Evolutionary conservation across 1,284 basidiomycete species (phyloP), one percentile per base, ranked within the genome.

Genomic region (Hemileia vastatrix): DNA sequence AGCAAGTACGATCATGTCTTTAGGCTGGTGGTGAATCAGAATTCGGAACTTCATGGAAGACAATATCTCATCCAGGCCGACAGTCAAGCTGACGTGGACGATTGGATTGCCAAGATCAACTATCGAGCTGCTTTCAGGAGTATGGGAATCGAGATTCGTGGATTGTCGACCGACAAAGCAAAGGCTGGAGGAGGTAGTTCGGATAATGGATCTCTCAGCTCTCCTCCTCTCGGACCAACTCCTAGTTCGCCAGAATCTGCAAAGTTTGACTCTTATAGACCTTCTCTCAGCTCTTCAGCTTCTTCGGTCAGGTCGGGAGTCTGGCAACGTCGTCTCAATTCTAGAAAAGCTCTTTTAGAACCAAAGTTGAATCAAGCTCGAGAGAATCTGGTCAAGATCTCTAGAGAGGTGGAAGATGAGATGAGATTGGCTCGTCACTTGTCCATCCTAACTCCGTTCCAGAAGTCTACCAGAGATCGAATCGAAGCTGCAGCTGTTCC

Each of bases 71-170:
- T 96, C 48, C 88, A 91, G 73, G 82, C 88, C 3, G 73, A 80
- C 8, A 81, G 83, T 69, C 85, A 87, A 68, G 77, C 79, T 53
- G 87, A 92, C 67, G 83, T 91, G 80, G 88, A 94, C 73, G 83
- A 87, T 67, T 98, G 94, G 94, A 85, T 97, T 67, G 82, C 86
- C 36, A 81, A 83, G 49, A 90, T 97, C 75, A 98, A 98, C 77
- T 97, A 95, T 73, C 91, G 90, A 6, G 87, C 90, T 65, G 82
- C 88, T 6, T 97, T 96, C 82, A 90, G 86, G 76, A 85, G 88
- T 1, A 82, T 84, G 6, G 87, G 86, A n/a, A 81, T 96, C 48
- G 82, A 84, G 52, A 91, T 95, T 82, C 84, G 90, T 13, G 81
- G 86, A 0, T 77, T 69, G 3, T 71, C 69, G n/a, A n/a, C n/a